Base-by-base conservation (phyloP, 202 grass and related monocot genomes). In the Musa balbisiana region DNA sequence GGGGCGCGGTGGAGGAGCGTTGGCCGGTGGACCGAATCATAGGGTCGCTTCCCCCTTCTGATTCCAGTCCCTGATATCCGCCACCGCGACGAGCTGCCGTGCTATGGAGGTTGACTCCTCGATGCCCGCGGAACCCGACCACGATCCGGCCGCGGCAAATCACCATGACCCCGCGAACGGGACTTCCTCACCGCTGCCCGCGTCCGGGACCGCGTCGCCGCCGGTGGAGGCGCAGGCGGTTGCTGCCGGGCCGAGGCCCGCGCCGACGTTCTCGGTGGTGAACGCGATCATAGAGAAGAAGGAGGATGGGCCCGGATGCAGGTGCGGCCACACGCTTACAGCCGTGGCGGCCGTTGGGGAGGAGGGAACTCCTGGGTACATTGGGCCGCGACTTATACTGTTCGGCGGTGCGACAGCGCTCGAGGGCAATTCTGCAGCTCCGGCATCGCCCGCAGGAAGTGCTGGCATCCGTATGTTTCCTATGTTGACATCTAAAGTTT, bases 341-440 rank as follows among this genome's bases (percentile, higher is more conserved):
- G 82, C 91, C 2, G 89, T 99, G 58, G 88, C 91, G 10, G 89
- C 96, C 1, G 89, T 95, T 0, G 91, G 96, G 68, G 91, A 99
- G 80, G 96, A 99, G 67, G 91, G 96, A 26, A 49, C 89, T 51
- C 83, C 82, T 15, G 87, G 85, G 19, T 90, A 99, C 82, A 82
- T 92, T 49, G 89, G 91, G 1, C 91, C 89, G 16, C 75, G 96
- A 11, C 78, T 99, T n/a, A 87, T 99, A 79, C 82, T 99, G 15
- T 99, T 99, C 51, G 96, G 96, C 5, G 96, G 96, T 0, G 96
- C 96, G 51, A 99, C 96, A 0, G 91, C 96, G 0, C 89, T 99
- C 6, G 96, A 99, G 82, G 96, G 96, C 49, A 99, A 92, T 78
- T 92, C 91, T 1, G 85, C 96, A 49, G 81, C 85, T 1, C 91